Evolutionary conservation across 2,329 filamentous ascomycete genomes (phyloP), one percentile per base, ranked within the genome.

Genomic region (Aspergillus costaricaensis): DNA sequence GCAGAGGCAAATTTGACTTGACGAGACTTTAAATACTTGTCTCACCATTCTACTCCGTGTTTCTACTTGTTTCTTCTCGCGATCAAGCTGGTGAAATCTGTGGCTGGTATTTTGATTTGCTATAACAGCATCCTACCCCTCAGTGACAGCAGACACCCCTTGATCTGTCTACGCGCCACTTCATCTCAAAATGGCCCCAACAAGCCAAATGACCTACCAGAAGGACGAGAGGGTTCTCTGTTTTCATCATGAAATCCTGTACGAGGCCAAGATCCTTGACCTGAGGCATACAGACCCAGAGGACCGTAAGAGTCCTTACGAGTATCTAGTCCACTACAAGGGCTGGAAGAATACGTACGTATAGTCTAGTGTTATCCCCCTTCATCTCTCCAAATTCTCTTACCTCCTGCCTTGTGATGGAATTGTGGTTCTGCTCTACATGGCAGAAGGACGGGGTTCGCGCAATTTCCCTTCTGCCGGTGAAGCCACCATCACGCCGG

Each of bases 311-410:
- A 89, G 88, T 62, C 87, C 89, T 36, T 92, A 87, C 73, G 87
- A 92, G 75, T 99, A 96, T 81, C 91, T 91, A 73, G 91, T 99
- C 58, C 95, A 99, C 79, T 99, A 99, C 82, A 98, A 98, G 79
- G 95, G 95, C 72, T 99, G 95, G 95, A 99, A 99, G 83, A 93
- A 94, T 77, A 97, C 92, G 84, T 91, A 81, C 80, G 88, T 88
- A 61, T 60, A 25, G 32, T 53, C 67, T 44, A 57, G 64, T 60
- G 32, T 30, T 63, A 64, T 59, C 55, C 55, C 55, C 54, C 32
- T 17, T 12, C 52, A 19, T 8, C 47, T 41, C n/a, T 41, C 25
- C 27, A 30, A 27, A 43, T 21, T 48, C 10, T 15, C 19, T 38
- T 38, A 21, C 30, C n/a, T 30, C 17, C 44, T 57, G 12, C 23